Conservation (phyloP, 2,329 filamentous ascomycete genomes). For the Colletotrichum spaethianum region DNA sequence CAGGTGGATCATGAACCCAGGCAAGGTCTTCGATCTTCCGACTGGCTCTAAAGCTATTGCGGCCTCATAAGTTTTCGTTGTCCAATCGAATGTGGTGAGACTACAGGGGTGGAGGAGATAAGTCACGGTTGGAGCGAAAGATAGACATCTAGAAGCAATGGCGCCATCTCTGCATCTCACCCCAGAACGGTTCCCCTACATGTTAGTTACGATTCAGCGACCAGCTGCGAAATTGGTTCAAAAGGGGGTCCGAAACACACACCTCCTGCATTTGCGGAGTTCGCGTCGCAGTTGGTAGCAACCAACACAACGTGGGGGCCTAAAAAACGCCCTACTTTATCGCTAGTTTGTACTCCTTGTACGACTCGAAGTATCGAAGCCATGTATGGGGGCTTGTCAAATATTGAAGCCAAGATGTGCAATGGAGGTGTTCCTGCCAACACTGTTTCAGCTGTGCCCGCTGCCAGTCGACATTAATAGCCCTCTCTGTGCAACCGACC, state of each 20-base stretch:
- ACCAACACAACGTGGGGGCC: constrained; percentile 29
- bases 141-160: not conserved
- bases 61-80: not conserved
- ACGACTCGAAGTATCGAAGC: not conserved
- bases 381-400: not conserved
- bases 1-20: constrained; percentile 77
- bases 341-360: not conserved
- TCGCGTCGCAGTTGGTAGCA: constrained; percentile 13
- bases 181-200: not conserved
- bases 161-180: not conserved
- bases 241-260: constrained; percentile 19
- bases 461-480: not conserved
- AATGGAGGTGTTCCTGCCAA: not conserved
- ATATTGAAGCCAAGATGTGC: not conserved
- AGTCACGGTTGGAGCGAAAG: not conserved
- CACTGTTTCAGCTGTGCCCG: constrained; percentile 6
- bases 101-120: not conserved
- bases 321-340: not conserved
- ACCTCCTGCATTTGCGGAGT: constrained; percentile 7
- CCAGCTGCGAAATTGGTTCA: not conserved
- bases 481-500: not conserved
- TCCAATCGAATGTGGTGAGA: not conserved
- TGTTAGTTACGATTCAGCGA: not conserved
- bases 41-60: constrained; percentile 11
- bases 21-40: constrained; percentile 73